Evolutionary conservation across 2,329 filamentous ascomycete species (phyloP), one percentile per base, ranked within the genome.

Genomic region (Monosporascus sp.): DNA sequence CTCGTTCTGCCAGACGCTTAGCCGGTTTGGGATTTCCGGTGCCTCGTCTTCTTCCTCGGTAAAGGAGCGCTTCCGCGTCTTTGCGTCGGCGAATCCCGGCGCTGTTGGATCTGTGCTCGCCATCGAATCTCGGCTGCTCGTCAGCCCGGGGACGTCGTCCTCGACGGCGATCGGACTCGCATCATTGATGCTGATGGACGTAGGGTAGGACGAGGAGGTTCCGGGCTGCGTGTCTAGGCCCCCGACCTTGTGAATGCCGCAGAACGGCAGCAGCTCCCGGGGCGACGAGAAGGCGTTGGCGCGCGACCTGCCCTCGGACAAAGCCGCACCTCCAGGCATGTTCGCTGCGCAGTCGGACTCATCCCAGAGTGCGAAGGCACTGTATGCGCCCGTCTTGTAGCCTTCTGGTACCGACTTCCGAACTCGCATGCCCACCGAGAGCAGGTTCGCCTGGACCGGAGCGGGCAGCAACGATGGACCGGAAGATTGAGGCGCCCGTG

Each of bases 321-420:
- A 38, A 27, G 53, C 44, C 46, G 54, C 54, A 34, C 11, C 31
- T 34, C 31, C 31, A 15, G 48, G 54, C 34, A 52, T 14, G 44
- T 22, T 18, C 18, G 50, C 20, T 8, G 48, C 38, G 20, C 53
- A 52, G 70, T 58, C 64, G 50, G 50, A 52, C 18, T 78, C 74
- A 50, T 71, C 67, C 70, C 79, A 83, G 22, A 84, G 70, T 47
- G 77, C 72, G 64, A 82, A 83, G 59, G 72, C 74, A 55, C 68
- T 70, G 65, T 76, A 73, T 50, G 68, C 69, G 51, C 81, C 81
- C 2, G 89, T 96, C 75, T 96, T 95, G 79, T 97, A 97, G 54
- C 93, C 93, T 68, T 97, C 92, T 1, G 90, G 88, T 7, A 97
- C 88, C 11, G 89, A 89, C 74, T 97, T 97, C 67, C 93, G 88